A percentile compares a stretch with the other conserved stretches of the same genome.
phyloP scores from a whole-genome alignment of 306 rosid species.

The Vigna hirtella region DNA sequence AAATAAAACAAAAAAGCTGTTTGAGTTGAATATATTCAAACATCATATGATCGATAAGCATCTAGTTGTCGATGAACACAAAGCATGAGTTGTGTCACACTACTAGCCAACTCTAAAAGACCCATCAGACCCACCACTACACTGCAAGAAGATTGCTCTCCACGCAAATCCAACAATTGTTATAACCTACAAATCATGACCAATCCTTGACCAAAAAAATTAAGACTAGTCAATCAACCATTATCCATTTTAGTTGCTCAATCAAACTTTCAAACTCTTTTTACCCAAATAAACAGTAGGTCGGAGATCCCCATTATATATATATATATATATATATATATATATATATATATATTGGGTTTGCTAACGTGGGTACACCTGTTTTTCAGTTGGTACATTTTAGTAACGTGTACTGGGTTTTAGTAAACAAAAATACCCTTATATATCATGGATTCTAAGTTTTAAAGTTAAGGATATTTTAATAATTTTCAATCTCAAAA shows the following conservation, averaged over 20 bases:
- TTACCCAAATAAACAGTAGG: too few species aligned
- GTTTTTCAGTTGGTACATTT: too few species aligned
- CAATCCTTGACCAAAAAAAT: slow-evolving; percentile 5
- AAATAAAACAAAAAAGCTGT: not conserved
- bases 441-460: too few species aligned
- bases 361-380: too few species aligned
- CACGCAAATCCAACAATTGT: slow-evolving; percentile 28
- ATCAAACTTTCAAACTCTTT: not conserved
- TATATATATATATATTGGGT: too few species aligned
- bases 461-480: too few species aligned
- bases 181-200: slow-evolving; percentile 21
- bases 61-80: not conserved
- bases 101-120: not conserved
- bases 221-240: not conserved
- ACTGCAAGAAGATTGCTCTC: not conserved
- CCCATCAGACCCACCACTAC: not conserved
- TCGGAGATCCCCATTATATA: too few species aligned
- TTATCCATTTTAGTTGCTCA: slow-evolving; percentile 1
- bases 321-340: too few species aligned
- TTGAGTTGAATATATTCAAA: not conserved
- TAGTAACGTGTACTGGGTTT: too few species aligned
- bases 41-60: slow-evolving; percentile 8
- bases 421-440: too few species aligned
- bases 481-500: too few species aligned
- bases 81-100: not conserved